phyloP scores from a whole-genome alignment of 225 moss, liverwort and hornwort genomes.

The Ulota crispa region DNA sequence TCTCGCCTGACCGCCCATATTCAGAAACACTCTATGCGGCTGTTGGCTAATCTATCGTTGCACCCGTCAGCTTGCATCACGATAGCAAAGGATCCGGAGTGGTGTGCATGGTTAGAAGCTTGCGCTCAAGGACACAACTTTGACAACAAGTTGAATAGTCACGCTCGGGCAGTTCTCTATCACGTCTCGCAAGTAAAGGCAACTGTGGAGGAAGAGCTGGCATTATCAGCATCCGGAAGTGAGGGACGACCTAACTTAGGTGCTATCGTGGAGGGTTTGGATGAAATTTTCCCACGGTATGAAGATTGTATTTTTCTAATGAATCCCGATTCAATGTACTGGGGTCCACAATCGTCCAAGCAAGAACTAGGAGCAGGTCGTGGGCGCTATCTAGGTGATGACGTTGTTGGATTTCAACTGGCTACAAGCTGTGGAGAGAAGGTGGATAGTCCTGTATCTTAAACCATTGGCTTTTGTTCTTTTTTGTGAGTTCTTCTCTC shows the following conservation, averaged over 20 bases:
- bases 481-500: background rate
- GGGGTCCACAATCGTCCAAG: slow-evolving; percentile 42
- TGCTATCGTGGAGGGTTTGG: slow-evolving; percentile 26
- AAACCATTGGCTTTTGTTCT: background rate
- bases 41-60: slow-evolving; percentile 76
- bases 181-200: slow-evolving; percentile 71
- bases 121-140: slow-evolving; percentile 69
- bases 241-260: slow-evolving; percentile 35
- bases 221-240: slow-evolving; percentile 29
- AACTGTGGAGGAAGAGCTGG: slow-evolving; percentile 27
- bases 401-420: slow-evolving; percentile 49
- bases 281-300: slow-evolving; percentile 78
- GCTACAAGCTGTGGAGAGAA: slow-evolving; percentile 36
- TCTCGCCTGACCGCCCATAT: slow-evolving; percentile 61
- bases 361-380: slow-evolving; percentile 24
- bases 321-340: slow-evolving; percentile 69
- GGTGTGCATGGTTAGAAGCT: slow-evolving; percentile 76
- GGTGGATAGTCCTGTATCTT: slow-evolving; percentile 30
- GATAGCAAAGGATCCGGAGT: slow-evolving; percentile 66
- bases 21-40: slow-evolving; percentile 82
- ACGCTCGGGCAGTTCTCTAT: slow-evolving; percentile 74
- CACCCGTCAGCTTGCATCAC: slow-evolving; percentile 67
- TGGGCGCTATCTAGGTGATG: slow-evolving; percentile 33
- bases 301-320: slow-evolving; percentile 83
- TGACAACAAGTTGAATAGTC: slow-evolving; percentile 71